phyloP scores from a whole-genome alignment of 148 eudicot genomes.

The Polygonum maritimum region DNA sequence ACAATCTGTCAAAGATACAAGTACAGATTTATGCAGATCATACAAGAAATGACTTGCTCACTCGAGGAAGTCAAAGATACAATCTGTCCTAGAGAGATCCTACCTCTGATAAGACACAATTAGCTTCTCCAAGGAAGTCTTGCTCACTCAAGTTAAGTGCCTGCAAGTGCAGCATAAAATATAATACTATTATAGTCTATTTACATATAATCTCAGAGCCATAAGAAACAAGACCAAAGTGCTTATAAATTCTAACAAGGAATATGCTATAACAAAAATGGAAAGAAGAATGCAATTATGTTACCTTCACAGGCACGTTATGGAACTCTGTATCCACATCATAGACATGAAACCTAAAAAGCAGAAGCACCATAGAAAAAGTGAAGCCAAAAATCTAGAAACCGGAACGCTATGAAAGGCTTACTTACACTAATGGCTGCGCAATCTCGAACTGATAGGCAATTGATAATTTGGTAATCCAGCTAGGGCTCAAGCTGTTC shows the following conservation, averaged over 20 bases:
- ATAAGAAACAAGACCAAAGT: background rate
- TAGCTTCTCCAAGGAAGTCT: conserved; percentile 88
- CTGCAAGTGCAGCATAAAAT: conserved; percentile 24
- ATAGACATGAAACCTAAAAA: conserved; percentile 59
- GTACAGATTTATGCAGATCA: background rate
- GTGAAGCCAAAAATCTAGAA: background rate
- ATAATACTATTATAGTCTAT: background rate
- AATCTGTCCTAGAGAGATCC: conserved; percentile 2
- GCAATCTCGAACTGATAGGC: conserved; percentile 85
- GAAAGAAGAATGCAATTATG: background rate
- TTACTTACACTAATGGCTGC: conserved; percentile 75
- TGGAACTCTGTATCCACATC: conserved; percentile 83
- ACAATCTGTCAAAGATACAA: conserved; percentile 49
- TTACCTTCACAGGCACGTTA: conserved; percentile 69
- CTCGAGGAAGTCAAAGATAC: too few species aligned
- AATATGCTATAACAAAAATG: background rate
- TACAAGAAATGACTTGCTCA: background rate
- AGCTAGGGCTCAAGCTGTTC: conserved; percentile 71
- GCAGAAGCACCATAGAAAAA: background rate
- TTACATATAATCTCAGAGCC: background rate
- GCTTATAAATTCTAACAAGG: background rate
- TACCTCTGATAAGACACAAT: conserved; percentile 79
- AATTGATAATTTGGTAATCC: conserved; percentile 64
- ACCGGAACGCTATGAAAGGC: conserved; percentile 9
- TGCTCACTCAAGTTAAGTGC: conserved; percentile 62